Percentiles rank a stretch among this genome's conserved stretches.
phyloP scores from a whole-genome alignment of 805 yeast species.

The Candida suzukii region DNA sequence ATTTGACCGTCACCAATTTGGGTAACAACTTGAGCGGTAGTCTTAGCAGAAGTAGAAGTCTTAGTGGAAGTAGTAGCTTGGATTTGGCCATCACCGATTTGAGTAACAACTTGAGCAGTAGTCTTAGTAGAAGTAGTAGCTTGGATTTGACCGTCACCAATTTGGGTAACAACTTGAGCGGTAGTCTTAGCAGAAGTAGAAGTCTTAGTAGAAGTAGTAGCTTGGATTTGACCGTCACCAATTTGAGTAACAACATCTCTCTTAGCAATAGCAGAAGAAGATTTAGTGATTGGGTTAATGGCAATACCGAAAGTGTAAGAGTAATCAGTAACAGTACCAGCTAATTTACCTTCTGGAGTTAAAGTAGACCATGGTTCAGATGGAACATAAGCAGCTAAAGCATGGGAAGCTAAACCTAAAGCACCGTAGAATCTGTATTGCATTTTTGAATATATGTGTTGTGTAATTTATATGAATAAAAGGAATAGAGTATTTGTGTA shows the following conservation, averaged over 20 bases:
- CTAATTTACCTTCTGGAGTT: constrained; percentile 50
- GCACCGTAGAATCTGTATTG: constrained; percentile 34
- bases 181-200: constrained; percentile 13
- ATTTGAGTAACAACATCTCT: constrained; percentile 35
- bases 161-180: constrained; percentile 27
- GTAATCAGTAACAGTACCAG: constrained; percentile 54
- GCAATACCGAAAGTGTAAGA: constrained; percentile 60
- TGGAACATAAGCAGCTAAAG: constrained; percentile 58
- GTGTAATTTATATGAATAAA: too few relatives aligned
- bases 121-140: constrained; percentile 26
- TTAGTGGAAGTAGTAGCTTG: constrained; percentile 26
- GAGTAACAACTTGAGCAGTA: constrained; percentile 20
- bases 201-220: constrained; percentile 22
- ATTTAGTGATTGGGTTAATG: constrained; percentile 40
- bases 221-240: constrained; percentile 45
- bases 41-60: constrained; percentile 18
- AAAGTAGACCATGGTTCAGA: constrained; percentile 65
- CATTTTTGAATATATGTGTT: constrained; percentile 18
- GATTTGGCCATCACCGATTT: constrained; percentile 42
- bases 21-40: constrained; percentile 35
- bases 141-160: constrained; percentile 20
- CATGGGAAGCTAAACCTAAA: constrained; percentile 37
- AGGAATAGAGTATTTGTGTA: too few relatives aligned
- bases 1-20: constrained; percentile 61
- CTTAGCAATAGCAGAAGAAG: constrained; percentile 22